Conservation (phyloP, 345 rosid genomes). For the Rhizophora apiculata region DNA sequence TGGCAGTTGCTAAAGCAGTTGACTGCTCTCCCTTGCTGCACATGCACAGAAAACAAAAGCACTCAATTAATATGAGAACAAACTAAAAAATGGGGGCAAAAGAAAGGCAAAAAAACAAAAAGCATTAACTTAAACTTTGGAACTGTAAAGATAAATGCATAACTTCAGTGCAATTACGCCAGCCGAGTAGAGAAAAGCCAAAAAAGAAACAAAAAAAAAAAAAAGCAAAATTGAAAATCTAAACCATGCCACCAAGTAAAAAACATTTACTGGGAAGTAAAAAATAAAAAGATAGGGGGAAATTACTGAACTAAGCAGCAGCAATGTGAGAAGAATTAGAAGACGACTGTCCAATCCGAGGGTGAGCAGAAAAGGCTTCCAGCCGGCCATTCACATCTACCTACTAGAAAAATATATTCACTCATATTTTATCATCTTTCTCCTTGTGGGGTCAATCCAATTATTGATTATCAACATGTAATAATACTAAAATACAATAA, state of each 20-base stretch:
- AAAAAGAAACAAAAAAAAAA: neutral
- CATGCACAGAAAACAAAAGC: conserved; percentile 20
- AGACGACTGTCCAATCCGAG: conserved; percentile 69
- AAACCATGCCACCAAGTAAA: neutral
- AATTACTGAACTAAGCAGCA: conserved; percentile 46
- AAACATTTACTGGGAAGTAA: neutral
- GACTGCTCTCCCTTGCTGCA: conserved; percentile 85
- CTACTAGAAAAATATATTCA: conserved; percentile 19
- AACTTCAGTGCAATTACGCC: neutral
- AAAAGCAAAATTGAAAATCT: neutral
- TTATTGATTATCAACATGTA: too few relatives aligned
- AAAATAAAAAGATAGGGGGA: neutral
- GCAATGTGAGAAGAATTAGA: conserved; percentile 30
- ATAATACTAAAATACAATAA: too few relatives aligned
- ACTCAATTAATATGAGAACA: too few relatives aligned
- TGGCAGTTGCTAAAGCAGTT: conserved; percentile 74
- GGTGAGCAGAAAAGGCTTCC: conserved; percentile 90
- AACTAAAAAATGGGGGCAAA: too few relatives aligned
- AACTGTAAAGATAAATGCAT: neutral
- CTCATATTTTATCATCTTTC: too few relatives aligned
- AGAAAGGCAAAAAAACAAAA: neutral
- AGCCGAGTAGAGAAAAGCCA: neutral
- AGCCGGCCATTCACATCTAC: conserved; percentile 82
- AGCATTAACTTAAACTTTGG: neutral
- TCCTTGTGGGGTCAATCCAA: too few relatives aligned